Conservation (phyloP, 2,329 filamentous ascomycete species). For the Arthrobotrys pseudoclavata region DNA sequence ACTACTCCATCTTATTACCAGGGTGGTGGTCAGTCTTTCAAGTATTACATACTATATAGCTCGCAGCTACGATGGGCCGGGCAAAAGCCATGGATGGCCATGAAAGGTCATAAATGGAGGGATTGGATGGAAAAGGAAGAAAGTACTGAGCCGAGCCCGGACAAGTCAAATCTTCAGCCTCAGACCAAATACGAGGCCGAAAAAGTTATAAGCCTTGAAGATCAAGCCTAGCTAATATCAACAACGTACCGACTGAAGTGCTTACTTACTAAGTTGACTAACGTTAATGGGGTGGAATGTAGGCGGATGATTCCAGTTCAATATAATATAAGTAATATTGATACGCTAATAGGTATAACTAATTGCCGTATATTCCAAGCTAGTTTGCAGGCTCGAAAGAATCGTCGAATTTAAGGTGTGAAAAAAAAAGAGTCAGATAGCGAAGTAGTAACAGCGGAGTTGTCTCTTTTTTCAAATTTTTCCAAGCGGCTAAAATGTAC, state of each 20-base stretch:
- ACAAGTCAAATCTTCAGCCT: slow-evolving; percentile 41
- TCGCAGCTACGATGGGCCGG: background rate
- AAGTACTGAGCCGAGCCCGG: slow-evolving; percentile 3
- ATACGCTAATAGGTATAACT: background rate
- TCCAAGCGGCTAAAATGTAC: slow-evolving; percentile 18
- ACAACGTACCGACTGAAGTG: background rate
- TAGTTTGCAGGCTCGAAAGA: background rate
- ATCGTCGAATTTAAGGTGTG: background rate
- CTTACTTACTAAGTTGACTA: too few species aligned
- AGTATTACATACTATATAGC: background rate
- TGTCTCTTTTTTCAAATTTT: background rate
- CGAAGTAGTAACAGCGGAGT: slow-evolving; percentile 18
- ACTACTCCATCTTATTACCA: slow-evolving; percentile 17
- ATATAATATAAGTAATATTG: background rate
- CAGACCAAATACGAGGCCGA: slow-evolving; percentile 20
- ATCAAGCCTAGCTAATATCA: background rate
- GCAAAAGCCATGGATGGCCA: background rate
- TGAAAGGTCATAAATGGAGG: background rate
- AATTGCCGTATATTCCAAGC: slow-evolving; percentile 16
- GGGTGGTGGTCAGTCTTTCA: background rate
- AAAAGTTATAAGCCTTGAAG: slow-evolving; percentile 43
- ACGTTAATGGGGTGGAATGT: too few species aligned
- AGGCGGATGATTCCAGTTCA: too few species aligned
- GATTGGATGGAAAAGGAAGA: background rate
- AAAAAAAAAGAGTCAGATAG: slow-evolving; percentile 16